phyloP scores from a whole-genome alignment of 768 basidiomycete genomes.

The Hygrophoropsis aurantiaca region DNA sequence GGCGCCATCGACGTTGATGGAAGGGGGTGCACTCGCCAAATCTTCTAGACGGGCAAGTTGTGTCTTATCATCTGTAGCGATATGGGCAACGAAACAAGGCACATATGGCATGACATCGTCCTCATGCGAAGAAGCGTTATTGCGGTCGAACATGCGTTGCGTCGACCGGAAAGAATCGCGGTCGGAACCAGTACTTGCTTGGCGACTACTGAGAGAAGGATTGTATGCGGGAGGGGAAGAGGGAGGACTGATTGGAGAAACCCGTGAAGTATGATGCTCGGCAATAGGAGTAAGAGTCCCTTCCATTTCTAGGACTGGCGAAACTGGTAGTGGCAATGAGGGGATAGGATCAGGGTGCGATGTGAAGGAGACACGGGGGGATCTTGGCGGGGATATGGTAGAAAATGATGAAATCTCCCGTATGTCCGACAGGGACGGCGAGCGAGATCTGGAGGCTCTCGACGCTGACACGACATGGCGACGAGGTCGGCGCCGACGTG shows the following conservation, averaged over 20 bases:
- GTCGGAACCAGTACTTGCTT: conserved; percentile 5
- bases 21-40: conserved; percentile 54
- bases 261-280: conserved; percentile 6
- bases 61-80: conserved; percentile 66
- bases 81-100: conserved; percentile 46
- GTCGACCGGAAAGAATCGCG: too few relatives aligned
- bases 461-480: not conserved
- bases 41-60: conserved; percentile 53
- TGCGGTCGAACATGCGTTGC: conserved; percentile 6
- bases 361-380: conserved; percentile 26
- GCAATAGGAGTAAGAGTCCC: not conserved
- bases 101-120: conserved; percentile 28
- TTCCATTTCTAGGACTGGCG: not conserved
- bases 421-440: conserved; percentile 15
- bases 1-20: conserved; percentile 9
- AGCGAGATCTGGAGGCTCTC: conserved; percentile 12
- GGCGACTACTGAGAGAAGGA: conserved; percentile 15
- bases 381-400: conserved; percentile 18
- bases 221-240: conserved; percentile 48
- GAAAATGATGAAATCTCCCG: conserved; percentile 5
- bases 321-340: conserved; percentile 11
- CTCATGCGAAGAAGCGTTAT: not conserved
- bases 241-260: conserved; percentile 11
- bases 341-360: conserved; percentile 7
- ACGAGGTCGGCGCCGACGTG: conserved; percentile 51